phyloP scores from a whole-genome alignment of 163 green algal genomes.

The Chlamydomonas reinhardtii region DNA sequence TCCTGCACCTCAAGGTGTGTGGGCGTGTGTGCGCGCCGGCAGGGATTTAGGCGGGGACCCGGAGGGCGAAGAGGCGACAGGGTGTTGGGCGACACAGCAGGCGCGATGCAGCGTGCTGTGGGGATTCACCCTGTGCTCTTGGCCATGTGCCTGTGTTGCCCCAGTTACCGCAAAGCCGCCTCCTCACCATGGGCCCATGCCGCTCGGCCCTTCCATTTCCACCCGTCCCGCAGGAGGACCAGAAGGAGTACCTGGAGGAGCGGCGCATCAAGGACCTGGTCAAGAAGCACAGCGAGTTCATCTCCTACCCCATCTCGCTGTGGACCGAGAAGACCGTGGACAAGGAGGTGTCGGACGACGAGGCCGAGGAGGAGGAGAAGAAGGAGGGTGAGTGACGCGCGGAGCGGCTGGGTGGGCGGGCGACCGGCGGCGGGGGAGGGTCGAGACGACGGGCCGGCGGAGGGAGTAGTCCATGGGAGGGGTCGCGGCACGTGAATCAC shows the following conservation, averaged over 20 bases:
- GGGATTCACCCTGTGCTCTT: too few relatives aligned
- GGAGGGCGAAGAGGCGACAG: too few relatives aligned
- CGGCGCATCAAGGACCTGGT: slow-evolving; percentile 97
- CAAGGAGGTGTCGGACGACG: slow-evolving; percentile 84
- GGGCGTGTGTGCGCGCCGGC: background rate
- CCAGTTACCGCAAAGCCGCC: too few relatives aligned
- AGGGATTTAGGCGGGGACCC: too few relatives aligned
- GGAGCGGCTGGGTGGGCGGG: slow-evolving; percentile 27
- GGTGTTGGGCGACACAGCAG: too few relatives aligned
- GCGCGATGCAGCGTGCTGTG: too few relatives aligned
- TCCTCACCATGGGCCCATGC: too few relatives aligned
- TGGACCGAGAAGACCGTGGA: slow-evolving; percentile 89
- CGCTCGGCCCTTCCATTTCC: too few relatives aligned
- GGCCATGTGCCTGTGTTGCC: too few relatives aligned
- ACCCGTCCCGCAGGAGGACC: slow-evolving; percentile 75
- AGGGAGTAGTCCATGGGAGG: too few relatives aligned
- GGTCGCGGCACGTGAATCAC: too few relatives aligned
- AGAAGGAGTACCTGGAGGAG: slow-evolving; percentile 97
- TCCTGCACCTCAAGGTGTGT: slow-evolving; percentile 84
- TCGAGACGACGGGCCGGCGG: too few relatives aligned
- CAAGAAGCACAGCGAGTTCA: slow-evolving; percentile 99
- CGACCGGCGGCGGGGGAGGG: background rate
- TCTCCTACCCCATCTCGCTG: slow-evolving; percentile 98
- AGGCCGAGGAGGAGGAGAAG: slow-evolving; percentile 65
- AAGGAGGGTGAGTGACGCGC: slow-evolving; percentile 52